Conservation (phyloP, 352 stramenopile genomes). For the Globisporangium paroecandrum region DNA sequence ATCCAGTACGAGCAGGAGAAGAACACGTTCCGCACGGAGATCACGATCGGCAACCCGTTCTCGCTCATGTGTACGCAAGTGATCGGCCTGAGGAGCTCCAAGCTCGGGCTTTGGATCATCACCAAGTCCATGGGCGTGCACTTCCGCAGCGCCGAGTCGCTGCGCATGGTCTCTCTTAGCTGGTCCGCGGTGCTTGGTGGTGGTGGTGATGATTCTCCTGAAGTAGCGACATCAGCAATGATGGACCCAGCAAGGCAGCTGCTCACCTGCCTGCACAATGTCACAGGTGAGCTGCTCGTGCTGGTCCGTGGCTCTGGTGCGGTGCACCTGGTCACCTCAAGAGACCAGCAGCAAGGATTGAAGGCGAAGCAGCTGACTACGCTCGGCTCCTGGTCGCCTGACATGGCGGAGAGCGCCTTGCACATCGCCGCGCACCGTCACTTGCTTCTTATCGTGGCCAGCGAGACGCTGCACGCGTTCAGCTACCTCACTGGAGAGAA, state of each 20-base stretch:
- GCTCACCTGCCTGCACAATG: slow-evolving; percentile 50
- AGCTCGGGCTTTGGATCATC: slow-evolving; percentile 70
- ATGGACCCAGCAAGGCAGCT: slow-evolving; percentile 12
- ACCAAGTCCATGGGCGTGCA: slow-evolving; percentile 45
- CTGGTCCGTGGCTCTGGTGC: slow-evolving; percentile 29
- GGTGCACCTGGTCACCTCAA: slow-evolving; percentile 43
- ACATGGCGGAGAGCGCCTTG: slow-evolving; percentile 12
- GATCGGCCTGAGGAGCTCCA: slow-evolving; percentile 44
- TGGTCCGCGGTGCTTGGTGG: slow-evolving; percentile 28
- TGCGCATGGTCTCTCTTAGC: slow-evolving; percentile 33
- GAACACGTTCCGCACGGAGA: slow-evolving; percentile 73
- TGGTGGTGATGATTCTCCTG: not conserved
- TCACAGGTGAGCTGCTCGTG: slow-evolving; percentile 76
- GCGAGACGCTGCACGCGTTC: slow-evolving; percentile 35
- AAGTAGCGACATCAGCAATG: not conserved
- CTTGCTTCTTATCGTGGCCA: slow-evolving; percentile 28
- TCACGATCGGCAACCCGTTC: slow-evolving; percentile 68
- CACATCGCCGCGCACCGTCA: slow-evolving; percentile 42
- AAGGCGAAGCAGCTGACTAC: slow-evolving; percentile 23
- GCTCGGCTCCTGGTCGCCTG: slow-evolving; percentile 23
- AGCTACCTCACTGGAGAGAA: slow-evolving; percentile 48
- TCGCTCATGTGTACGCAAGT: slow-evolving; percentile 33
- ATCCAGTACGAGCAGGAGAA: slow-evolving; percentile 67
- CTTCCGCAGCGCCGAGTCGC: slow-evolving; percentile 51
- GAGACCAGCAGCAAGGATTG: slow-evolving; percentile 7